These are phyloP conservation scores for Rhodotorula mucilaginosa DNA, from an alignment of 1,284 basidiomycete species.

Conservation along the genomic window DNA sequence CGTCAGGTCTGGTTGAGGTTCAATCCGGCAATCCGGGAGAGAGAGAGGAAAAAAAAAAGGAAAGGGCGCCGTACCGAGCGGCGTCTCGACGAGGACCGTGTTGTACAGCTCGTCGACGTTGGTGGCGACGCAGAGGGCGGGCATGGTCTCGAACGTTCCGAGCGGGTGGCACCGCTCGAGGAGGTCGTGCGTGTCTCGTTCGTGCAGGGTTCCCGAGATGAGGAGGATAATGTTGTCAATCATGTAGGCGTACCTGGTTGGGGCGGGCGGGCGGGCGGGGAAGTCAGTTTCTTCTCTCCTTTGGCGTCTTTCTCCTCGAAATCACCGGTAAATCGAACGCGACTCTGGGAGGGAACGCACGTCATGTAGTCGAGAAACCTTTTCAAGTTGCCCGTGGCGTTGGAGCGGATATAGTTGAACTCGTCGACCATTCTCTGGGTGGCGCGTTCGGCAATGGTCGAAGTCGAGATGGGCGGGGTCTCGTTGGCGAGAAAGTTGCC, in stretches of 20 bases:
- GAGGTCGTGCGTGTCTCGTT: constrained; percentile 95
- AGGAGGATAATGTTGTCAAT: constrained; percentile 98
- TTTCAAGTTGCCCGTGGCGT: constrained; percentile 83
- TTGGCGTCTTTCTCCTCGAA: not conserved
- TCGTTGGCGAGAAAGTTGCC: constrained; percentile 98
- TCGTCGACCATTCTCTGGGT: constrained; percentile 93
- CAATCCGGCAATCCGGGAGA: not conserved
- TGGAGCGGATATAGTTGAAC: constrained; percentile 89
- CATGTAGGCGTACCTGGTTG: constrained; percentile 89
- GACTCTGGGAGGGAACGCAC: constrained; percentile 51
- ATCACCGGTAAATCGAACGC: too few species aligned
- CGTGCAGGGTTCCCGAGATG: constrained; percentile 96
- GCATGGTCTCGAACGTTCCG: constrained; percentile 97
- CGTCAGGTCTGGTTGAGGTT: not conserved
- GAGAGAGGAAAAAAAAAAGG: not conserved
- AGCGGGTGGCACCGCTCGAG: constrained; percentile 95
- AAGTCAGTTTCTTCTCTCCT: too few species aligned
- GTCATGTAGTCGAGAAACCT: constrained; percentile 99
- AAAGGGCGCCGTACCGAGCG: constrained; percentile 64
- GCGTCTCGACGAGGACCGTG: constrained; percentile 94
- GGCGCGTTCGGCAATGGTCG: constrained; percentile 92
- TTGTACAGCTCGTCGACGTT: constrained; percentile 99
- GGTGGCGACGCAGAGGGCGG: constrained; percentile 96
- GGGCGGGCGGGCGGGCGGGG: not conserved
- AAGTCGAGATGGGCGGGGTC: constrained; percentile 88